Evolutionary conservation across 179 eudicot species (phyloP).

Genomic region (Silene coronaria): DNA sequence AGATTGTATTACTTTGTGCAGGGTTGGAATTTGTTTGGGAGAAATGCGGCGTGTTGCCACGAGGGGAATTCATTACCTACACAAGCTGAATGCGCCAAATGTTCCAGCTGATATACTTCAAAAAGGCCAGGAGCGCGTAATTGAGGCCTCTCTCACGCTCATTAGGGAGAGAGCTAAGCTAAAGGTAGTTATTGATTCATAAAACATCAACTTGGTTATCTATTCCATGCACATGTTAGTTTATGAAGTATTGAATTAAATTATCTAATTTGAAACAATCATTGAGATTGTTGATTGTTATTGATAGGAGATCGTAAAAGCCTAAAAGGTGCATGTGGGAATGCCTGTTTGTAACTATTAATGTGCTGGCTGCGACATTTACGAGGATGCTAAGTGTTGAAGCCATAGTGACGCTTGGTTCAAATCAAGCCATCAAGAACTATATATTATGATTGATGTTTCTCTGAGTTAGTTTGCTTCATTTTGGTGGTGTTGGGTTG

Average conservation of each 20-base stretch:
- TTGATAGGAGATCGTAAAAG: background rate
- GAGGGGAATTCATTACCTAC: constrained; percentile 67
- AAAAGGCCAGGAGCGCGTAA: constrained; percentile 81
- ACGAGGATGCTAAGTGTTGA: too few species aligned
- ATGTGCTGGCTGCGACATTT: too few species aligned
- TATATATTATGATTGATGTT: background rate
- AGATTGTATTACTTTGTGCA: background rate
- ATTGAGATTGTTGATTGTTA: background rate
- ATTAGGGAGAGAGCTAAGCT: constrained; percentile 96
- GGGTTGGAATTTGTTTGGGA: constrained; percentile 18
- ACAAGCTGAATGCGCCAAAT: constrained; percentile 55
- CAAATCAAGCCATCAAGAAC: too few species aligned
- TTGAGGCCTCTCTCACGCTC: constrained; percentile 93
- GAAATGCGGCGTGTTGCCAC: constrained; percentile 55
- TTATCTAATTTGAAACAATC: background rate
- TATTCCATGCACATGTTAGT: background rate
- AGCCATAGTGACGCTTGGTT: too few species aligned
- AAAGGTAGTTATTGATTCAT: constrained; percentile 41
- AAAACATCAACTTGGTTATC: background rate
- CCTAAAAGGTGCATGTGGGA: background rate
- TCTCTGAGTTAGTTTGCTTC: background rate
- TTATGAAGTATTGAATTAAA: background rate
- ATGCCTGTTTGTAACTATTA: background rate
- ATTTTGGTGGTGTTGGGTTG: background rate
- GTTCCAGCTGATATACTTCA: constrained; percentile 63